phyloP scores from a whole-genome alignment of 352 stramenopile genomes.

The Blastocystis sp. region DNA sequence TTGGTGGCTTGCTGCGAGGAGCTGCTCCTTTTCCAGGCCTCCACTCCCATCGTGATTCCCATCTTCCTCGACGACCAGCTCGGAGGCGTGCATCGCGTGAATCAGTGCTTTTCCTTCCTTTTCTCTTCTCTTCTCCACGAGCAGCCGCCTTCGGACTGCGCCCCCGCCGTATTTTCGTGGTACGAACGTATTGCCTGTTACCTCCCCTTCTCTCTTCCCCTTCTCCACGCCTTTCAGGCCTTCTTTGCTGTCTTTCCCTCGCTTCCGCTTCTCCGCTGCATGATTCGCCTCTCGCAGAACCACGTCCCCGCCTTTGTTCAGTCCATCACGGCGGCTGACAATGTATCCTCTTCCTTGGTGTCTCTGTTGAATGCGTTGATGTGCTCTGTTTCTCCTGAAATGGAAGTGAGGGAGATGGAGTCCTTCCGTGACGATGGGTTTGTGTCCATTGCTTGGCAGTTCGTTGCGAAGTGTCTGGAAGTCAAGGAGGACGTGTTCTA shows the following conservation, averaged over 20 bases:
- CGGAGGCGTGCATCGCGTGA: conserved; percentile 4
- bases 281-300: conserved; percentile 15
- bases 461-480: conserved; percentile 11
- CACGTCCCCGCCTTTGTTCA: conserved; percentile 20
- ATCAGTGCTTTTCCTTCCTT: conserved; percentile 11
- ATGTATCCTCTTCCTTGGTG: conserved; percentile 11
- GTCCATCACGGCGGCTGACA: background rate
- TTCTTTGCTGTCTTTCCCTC: conserved; percentile 16
- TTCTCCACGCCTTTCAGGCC: background rate
- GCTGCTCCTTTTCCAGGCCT: background rate
- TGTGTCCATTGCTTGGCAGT: conserved; percentile 25
- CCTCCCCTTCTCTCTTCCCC: background rate
- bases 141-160: background rate
- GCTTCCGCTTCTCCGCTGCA: background rate
- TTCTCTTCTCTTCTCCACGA: background rate
- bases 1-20: conserved; percentile 29
- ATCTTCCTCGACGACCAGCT: conserved; percentile 43
- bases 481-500: conserved; percentile 15
- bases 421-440: background rate
- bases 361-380: conserved; percentile 4
- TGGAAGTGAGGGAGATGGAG: background rate
- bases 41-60: background rate
- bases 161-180: background rate
- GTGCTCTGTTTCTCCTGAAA: background rate
- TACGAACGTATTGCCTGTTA: conserved; percentile 2